A percentile compares a stretch with the other conserved stretches of the same genome.
Evolutionary conservation across 2,329 filamentous ascomycete genomes (phyloP).

Genomic region (Cladosporium sp.): DNA sequence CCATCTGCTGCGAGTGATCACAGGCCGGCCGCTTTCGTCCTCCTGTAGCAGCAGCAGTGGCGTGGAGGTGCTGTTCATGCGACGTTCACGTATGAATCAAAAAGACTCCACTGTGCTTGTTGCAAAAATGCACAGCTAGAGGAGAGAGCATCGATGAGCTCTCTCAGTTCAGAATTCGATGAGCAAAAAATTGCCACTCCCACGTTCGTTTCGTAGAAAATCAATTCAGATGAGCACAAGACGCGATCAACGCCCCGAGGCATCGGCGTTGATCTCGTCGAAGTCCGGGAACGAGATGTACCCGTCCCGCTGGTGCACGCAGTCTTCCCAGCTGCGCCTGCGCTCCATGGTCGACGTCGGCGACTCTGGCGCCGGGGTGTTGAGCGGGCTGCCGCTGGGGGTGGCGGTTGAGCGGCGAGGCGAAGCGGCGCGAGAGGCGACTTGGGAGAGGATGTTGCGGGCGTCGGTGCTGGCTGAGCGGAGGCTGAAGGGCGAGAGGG

Average conservation of each 20-base stretch:
- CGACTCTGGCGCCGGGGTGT: conserved; percentile 9
- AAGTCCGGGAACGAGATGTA: conserved; percentile 39
- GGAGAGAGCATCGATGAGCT: not conserved
- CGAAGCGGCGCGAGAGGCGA: conserved; percentile 28
- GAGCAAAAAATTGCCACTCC: not conserved
- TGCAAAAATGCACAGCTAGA: not conserved
- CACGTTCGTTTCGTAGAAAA: not conserved
- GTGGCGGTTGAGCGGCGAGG: conserved; percentile 25
- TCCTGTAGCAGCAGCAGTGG: not conserved
- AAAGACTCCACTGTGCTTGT: not conserved
- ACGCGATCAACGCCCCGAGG: not conserved
- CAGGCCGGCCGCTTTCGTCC: not conserved
- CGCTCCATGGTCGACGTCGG: conserved; percentile 13
- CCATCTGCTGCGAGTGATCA: not conserved
- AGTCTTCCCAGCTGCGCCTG: conserved; percentile 33
- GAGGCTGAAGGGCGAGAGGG: conserved; percentile 22
- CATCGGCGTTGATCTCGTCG: conserved; percentile 29
- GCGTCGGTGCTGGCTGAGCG: conserved; percentile 13
- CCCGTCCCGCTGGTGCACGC: conserved; percentile 32
- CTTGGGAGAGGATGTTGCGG: conserved; percentile 23
- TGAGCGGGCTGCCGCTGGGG: not conserved
- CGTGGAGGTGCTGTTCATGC: not conserved
- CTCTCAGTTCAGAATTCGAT: not conserved
- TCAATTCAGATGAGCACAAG: not conserved
- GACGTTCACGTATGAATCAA: not conserved